These are phyloP conservation scores for Aspergillus egyptiacus DNA, from an alignment of 495 filamentous ascomycete species.

Conservation along the genomic window DNA sequence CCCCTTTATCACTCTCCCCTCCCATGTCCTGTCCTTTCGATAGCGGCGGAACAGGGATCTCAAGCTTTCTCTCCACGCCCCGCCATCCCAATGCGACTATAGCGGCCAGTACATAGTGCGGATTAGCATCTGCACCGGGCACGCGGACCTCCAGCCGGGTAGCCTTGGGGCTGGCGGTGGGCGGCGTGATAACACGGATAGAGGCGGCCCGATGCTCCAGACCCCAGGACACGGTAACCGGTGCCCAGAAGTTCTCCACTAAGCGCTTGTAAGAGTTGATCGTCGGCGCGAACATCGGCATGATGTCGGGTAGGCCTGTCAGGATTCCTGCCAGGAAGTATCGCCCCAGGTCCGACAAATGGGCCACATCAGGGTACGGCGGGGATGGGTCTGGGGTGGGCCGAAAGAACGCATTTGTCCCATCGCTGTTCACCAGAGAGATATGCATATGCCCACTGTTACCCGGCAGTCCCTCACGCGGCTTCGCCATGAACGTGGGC, in stretches of 20 bases:
- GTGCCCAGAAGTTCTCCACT: conserved; percentile 98
- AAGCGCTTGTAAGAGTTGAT: conserved; percentile 96
- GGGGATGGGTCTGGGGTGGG: conserved; percentile 62
- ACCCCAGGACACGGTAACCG: conserved; percentile 95
- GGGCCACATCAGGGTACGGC: conserved; percentile 63
- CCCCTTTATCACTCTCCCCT: conserved; percentile 49
- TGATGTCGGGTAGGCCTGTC: conserved; percentile 84
- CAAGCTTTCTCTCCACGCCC: conserved; percentile 82
- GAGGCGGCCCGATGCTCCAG: conserved; percentile 91
- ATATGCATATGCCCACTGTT: conserved; percentile 96
- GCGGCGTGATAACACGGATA: conserved; percentile 82
- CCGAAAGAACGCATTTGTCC: conserved; percentile 75
- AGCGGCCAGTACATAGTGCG: conserved; percentile 80
- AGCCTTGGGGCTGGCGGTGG: conserved; percentile 71
- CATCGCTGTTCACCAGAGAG: conserved; percentile 58
- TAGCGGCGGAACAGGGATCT: conserved; percentile 74
- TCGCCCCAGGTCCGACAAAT: conserved; percentile 83
- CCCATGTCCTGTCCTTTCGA: conserved; percentile 76
- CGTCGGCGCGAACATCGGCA: conserved; percentile 90
- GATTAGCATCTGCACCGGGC: conserved; percentile 84
- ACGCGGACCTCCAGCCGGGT: conserved; percentile 91
- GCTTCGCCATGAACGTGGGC: conserved; percentile 99
- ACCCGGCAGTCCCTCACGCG: conserved; percentile 78
- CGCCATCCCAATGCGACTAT: conserved; percentile 82
- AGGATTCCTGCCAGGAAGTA: conserved; percentile 90